Conservation (phyloP, 768 basidiomycete species). For the Pisolithus marmoratus region DNA sequence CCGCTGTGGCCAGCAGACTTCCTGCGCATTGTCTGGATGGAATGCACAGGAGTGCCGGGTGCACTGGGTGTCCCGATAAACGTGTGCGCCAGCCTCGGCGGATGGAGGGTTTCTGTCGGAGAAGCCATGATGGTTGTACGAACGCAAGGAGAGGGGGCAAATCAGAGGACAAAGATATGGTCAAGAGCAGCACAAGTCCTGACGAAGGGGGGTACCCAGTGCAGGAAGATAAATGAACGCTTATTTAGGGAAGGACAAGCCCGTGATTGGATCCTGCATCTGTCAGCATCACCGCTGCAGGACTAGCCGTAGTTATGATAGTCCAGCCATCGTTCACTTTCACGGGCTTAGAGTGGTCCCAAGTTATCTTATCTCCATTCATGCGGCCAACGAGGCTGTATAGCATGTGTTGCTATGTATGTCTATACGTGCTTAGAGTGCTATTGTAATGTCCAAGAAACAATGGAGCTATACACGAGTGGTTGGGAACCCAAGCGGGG, state of each 20-base stretch:
- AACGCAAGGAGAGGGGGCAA: conserved; percentile 6
- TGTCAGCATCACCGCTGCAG: not conserved
- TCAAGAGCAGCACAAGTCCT: too few relatives aligned
- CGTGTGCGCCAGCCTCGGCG: conserved; percentile 65
- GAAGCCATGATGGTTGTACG: conserved; percentile 22
- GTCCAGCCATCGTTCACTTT: not conserved
- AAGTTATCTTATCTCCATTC: too few relatives aligned
- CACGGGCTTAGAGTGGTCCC: too few relatives aligned
- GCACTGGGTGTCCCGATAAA: conserved; percentile 71
- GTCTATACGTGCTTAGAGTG: too few relatives aligned
- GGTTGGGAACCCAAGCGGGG: too few relatives aligned
- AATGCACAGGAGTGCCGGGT: conserved; percentile 83
- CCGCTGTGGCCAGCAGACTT: conserved; percentile 89
- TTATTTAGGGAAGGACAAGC: not conserved
- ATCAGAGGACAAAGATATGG: not conserved
- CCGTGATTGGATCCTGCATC: not conserved
- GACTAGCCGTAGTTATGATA: not conserved
- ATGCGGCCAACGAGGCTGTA: too few relatives aligned
- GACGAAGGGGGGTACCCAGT: too few relatives aligned
- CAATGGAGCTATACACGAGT: too few relatives aligned
- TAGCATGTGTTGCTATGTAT: too few relatives aligned
- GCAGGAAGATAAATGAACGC: too few relatives aligned
- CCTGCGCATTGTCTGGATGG: conserved; percentile 85
- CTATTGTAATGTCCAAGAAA: too few relatives aligned
- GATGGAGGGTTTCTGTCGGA: conserved; percentile 46